Evolutionary conservation across 2,329 filamentous ascomycete genomes (phyloP), one percentile per base, ranked within the genome.

Genomic region (Epichloe uncinata): DNA sequence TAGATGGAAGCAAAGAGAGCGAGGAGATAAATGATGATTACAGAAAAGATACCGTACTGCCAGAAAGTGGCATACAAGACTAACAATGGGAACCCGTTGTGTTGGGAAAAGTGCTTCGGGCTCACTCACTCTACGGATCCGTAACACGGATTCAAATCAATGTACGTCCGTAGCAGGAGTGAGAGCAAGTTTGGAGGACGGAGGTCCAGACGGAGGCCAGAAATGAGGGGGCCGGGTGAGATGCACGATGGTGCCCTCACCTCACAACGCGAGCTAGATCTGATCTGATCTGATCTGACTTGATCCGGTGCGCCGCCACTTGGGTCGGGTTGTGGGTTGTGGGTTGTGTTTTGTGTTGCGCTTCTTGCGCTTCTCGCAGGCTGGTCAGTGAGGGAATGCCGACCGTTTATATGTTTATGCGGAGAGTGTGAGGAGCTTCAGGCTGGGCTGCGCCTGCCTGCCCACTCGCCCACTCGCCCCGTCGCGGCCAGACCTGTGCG

Each of bases 381-480:
- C 12, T 13, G 44, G 9, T 20, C 33, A 40, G 49, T 40, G 63
- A 66, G 69, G 69, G 69, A 71, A 67, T 64, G 60, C 57, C 62
- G 61, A 60, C 58, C 68, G 70, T 73, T 73, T 73, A 73, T 73
- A 73, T 73, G 70, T 16, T 16, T 18, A 18, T 18, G 18, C 22
- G 22, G 22, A 26, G 22, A 26, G 22, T 8, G 22, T 6, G 22
- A 26, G 22, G 22, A 26, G 22, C 22, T 26, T 26, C 22, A 26
- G 22, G 22, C 11, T 43, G 43, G 30, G 26, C 43, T 33, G 43
- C 43, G 26, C 43, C 30, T 45, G 43, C 16, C 16, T 16, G 16
- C 16, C 16, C 16, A 16, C 16, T 16, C 16, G 16, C 43, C 26
- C 22, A 35, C 20, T 30, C 26, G 26, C 26, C 26, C 26, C 26